Base-by-base conservation (phyloP, 495 filamentous ascomycete species). In the Annulohypoxylon nitens region DNA sequence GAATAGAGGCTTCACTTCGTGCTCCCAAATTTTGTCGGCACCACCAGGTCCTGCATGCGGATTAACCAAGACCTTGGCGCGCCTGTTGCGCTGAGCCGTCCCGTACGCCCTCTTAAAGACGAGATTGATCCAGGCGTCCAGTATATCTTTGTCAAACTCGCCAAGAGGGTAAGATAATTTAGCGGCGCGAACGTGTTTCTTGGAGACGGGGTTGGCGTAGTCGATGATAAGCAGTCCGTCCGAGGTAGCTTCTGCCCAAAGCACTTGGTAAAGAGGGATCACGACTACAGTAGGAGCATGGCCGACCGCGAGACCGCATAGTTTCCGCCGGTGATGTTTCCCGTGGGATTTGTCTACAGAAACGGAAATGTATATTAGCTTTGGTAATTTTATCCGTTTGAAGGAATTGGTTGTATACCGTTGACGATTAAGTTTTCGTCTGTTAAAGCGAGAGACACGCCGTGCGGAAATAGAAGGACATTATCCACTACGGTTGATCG, bases 11-110 rank as follows among this genome's bases (percentile, higher is more conserved):
- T 91, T 90, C 43, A 95, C 90, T 67, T 95, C 86, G 57, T 88
- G 88, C 61, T 89, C 81, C 85, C 93, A 99, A 65, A 91, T 86
- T 71, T 89, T 90, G 51, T 85, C 83, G 14, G 94, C 96, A 30
- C 86, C 87, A 11, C 95, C 94, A 25, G 93, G 90, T 4, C 96
- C 96, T 25, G 94, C 93, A 69, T 95, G 92, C 0, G 96, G 96
- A 75, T 98, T 99, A 69, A 99, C 86, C 16, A 98, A 81, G 33
- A 98, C 89, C 81, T 96, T 96, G 73, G 95, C 87, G 26, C 93
- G 88, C 78, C 93, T 95, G 45, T 84, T 86, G 18, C 86, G 88
- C 50, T 91, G 87, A 0, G 90, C 88, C 48, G 63, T 34, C 23
- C 90, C 91, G 76, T 98, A 98, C 25, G 94, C 88, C 25, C 85